Base-by-base conservation (phyloP, 2,329 filamentous ascomycete species). In the Microdochium nivale region DNA sequence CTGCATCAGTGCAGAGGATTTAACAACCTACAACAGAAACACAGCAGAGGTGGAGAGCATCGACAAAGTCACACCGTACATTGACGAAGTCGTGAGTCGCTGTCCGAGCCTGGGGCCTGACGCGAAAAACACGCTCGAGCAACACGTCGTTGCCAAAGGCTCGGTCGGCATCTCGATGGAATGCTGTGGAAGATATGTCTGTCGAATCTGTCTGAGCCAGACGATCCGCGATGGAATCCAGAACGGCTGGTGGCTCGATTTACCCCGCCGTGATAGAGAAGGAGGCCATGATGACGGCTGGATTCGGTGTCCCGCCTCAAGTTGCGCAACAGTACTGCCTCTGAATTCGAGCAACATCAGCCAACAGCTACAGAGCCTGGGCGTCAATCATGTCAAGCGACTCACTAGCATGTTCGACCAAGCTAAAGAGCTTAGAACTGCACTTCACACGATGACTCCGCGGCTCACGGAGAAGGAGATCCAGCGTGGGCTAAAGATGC, bases 181-280 rank as follows among this genome's bases (percentile, higher is more conserved):
- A 23, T 55, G 54, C 49, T 55, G 54, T n/a, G 11, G 52, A 24
- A 46, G 50, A 16, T 54, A 52, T 43, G 50, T 55, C 16, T 55
- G 54, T 35, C 53, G 53, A 47, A 51, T 48, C 2, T 55, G 54
- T 13, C 50, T 55, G 3, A 47, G 48, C 32, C 46, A 48, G 23
- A 52, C 50, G 48, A 52, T 55, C 25, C 46, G 53, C 35, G 23
- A 48, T 7, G 52, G 50, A 2, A 53, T 55, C 3, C 19, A 33
- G 16, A 50, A 50, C 8, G 50, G 52, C 5, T 55, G 52, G 48
- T 55, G 54, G 54, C 50, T 50, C 14, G 52, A 55, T 13, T 23
- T 44, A 3, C 16, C 35, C 19, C n/a, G n/a, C n/a, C 43, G 23
- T 53, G 33, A 37, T 30, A 14, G 51, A 43, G 16, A 30, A 23